phyloP scores from a whole-genome alignment of 2,329 filamentous ascomycete species.

The Colletotrichum truncatum region DNA sequence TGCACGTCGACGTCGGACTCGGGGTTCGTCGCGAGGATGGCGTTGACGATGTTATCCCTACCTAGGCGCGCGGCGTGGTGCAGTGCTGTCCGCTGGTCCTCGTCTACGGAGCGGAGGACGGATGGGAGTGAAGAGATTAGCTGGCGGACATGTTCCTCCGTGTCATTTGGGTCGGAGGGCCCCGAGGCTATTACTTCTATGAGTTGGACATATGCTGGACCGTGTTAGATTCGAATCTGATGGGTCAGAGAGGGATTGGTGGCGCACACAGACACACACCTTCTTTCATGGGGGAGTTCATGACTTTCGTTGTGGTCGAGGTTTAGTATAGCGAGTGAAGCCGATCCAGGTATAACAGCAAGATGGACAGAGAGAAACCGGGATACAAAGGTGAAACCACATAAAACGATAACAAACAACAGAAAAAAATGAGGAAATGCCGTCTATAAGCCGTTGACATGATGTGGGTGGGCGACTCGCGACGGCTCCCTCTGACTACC shows the following conservation, averaged over 20 bases:
- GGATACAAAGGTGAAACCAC: not conserved
- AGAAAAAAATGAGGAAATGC: not conserved
- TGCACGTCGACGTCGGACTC: conserved; percentile 25
- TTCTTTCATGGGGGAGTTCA: conserved; percentile 32
- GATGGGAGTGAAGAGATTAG: conserved; percentile 30
- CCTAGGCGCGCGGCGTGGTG: conserved; percentile 31
- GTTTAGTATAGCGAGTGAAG: not conserved
- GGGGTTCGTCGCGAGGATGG: conserved; percentile 13
- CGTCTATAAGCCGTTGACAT: conserved; percentile 1
- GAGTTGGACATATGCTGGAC: conserved; percentile 27
- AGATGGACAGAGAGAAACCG: not conserved
- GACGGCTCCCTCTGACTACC: not conserved
- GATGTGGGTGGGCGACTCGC: not conserved
- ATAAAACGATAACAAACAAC: not conserved
- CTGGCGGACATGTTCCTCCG: conserved; percentile 23
- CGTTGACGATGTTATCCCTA: conserved; percentile 15
- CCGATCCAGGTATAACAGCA: not conserved
- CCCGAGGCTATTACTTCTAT: conserved; percentile 25
- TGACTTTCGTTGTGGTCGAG: not conserved
- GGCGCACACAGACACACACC: too few species aligned
- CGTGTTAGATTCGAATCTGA: not conserved
- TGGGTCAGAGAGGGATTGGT: not conserved
- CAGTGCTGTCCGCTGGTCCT: conserved; percentile 23
- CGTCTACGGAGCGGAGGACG: conserved; percentile 27
- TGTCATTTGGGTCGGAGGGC: not conserved